Base-by-base conservation (phyloP, 1,284 basidiomycete genomes). In the Mixia osmundae region DNA sequence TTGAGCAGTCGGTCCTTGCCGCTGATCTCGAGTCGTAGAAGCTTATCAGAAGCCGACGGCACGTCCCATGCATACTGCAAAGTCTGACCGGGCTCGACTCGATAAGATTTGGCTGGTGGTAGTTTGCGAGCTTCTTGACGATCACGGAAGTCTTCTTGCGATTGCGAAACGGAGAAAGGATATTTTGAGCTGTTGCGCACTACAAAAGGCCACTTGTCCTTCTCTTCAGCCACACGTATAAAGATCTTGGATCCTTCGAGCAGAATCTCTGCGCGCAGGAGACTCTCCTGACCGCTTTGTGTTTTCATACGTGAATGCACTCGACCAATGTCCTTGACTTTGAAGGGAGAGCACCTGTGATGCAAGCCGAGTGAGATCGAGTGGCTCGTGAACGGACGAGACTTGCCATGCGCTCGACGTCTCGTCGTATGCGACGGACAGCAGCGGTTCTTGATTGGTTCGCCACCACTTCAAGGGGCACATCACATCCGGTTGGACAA, bases 61-160 rank as follows among this genome's bases (percentile, higher is more conserved):
- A 69, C 72, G 54, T 99, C 91, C 91, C 91, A 99, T 5, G 85
- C 76, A 53, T 95, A 99, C 35, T 66, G 61, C 37, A 67, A 55
- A 28, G 61, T 64, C 6, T 64, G 62, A 33, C 65, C 69, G 7
- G 70, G 64, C n/a, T 59, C 53, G 8, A 83, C 56, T 33, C 61
- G 63, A 55, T 83, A 58, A 9, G 47, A 43, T 28, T 35, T 38
- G 15, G 26, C 28, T n/a, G 25, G 20, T 19, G 28, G 30, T 1
- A 27, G 15, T 50, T 25, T 19, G 10, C 2, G 11, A 24, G n/a
- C 10, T n/a, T n/a, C n/a, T n/a, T n/a, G n/a, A n/a, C n/a, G n/a
- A n/a, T n/a, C n/a, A n/a, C n/a, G n/a, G n/a, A n/a, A n/a, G n/a
- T n/a, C n/a, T n/a, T n/a, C n/a, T n/a, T n/a, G n/a, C n/a, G n/a